Conservation (phyloP, 495 filamentous ascomycete genomes). For the Daldinia grandis region DNA sequence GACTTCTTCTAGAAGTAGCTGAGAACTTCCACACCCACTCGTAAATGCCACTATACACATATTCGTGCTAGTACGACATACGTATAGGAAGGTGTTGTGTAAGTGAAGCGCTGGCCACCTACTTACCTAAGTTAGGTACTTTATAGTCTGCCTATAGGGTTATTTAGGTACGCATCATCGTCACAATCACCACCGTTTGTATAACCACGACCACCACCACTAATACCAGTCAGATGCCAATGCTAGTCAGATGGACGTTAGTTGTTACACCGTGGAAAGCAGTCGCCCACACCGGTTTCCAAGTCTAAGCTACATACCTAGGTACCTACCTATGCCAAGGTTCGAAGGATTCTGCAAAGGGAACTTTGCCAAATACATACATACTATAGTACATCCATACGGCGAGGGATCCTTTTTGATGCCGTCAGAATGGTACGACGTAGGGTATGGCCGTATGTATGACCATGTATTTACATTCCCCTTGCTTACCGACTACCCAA, state of each 20-base stretch:
- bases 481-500: not conserved
- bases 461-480: too few relatives aligned
- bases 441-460: too few relatives aligned
- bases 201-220: not conserved
- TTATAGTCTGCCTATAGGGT: not conserved
- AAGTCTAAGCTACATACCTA: not conserved
- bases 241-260: not conserved
- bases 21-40: slow-evolving; percentile 5
- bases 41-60: not conserved
- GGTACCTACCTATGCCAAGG: too few relatives aligned
- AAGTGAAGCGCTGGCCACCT: not conserved
- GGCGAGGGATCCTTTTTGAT: not conserved
- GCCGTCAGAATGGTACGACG: not conserved
- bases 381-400: too few relatives aligned
- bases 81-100: not conserved
- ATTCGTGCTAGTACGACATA: not conserved
- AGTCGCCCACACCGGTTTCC: not conserved
- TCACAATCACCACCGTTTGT: not conserved
- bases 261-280: not conserved
- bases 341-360: not conserved
- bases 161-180: not conserved
- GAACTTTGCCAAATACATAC: not conserved
- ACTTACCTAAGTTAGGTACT: too few relatives aligned
- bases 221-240: not conserved
- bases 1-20: slow-evolving; percentile 22